A percentile compares a stretch with the other conserved stretches of the same genome.
Evolutionary conservation across 2,329 filamentous ascomycete genomes (phyloP).

Genomic region (Thermothelomyces thermophilus): DNA sequence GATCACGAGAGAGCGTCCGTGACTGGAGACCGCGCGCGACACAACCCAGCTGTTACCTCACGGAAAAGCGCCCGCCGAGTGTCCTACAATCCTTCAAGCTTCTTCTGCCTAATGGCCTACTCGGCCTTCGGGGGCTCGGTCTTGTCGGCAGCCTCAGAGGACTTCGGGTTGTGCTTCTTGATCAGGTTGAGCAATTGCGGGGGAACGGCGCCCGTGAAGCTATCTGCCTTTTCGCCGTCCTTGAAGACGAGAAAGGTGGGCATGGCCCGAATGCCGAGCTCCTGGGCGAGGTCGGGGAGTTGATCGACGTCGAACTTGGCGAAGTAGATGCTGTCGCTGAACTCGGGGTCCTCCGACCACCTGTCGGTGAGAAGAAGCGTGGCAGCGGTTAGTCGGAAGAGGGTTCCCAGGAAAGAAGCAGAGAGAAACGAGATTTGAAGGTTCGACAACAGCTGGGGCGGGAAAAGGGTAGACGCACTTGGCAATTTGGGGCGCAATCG

Average conservation of each 20-base stretch:
- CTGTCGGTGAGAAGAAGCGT: conserved; percentile 32
- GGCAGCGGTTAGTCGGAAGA: neutral
- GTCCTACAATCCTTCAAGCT: too few species aligned
- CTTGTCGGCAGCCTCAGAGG: neutral
- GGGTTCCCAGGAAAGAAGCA: too few species aligned
- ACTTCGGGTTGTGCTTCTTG: conserved; percentile 19
- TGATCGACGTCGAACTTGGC: conserved; percentile 90
- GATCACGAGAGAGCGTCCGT: too few species aligned
- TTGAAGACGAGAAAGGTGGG: conserved; percentile 86
- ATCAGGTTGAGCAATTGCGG: conserved; percentile 50
- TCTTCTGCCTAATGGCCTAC: too few species aligned
- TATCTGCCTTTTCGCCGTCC: conserved; percentile 62
- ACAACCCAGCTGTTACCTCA: too few species aligned
- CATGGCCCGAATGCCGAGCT: conserved; percentile 83
- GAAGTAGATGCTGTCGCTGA: conserved; percentile 58
- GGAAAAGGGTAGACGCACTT: conserved; percentile 41
- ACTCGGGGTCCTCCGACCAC: conserved; percentile 50
- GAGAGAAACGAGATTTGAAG: too few species aligned
- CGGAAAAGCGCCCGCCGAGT: too few species aligned
- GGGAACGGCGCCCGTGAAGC: conserved; percentile 79
- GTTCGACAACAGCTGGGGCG: too few species aligned
- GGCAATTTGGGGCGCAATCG: conserved; percentile 69
- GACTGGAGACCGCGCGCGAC: too few species aligned
- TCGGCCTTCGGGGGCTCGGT: neutral
- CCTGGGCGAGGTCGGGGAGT: conserved; percentile 64